Conservation (phyloP, 1,139 yeast species). For the Pichia sp. region DNA sequence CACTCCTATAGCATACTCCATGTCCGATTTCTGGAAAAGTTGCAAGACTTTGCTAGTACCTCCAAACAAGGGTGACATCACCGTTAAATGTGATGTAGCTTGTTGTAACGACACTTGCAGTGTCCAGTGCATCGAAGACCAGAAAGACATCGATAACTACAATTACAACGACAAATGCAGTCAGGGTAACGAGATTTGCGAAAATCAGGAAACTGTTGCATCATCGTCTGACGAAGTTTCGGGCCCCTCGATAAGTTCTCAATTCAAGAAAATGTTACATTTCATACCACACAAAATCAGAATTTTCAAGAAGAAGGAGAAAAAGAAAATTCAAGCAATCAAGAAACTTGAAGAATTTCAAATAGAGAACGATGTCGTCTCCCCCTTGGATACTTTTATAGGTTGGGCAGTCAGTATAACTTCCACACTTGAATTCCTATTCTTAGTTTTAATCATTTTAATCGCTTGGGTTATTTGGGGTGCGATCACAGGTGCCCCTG, state of each 20-base stretch:
- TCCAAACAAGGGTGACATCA: slow-evolving; percentile 8
- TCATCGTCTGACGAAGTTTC: not conserved
- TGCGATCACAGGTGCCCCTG: slow-evolving; percentile 26
- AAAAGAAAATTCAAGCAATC: not conserved
- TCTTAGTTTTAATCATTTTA: slow-evolving; percentile 24
- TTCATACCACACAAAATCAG: not conserved
- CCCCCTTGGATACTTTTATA: slow-evolving; percentile 16
- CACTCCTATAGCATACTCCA: no score
- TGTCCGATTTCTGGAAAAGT: not conserved
- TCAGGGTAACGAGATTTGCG: not conserved
- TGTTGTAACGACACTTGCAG: not conserved
- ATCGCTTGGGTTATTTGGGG: slow-evolving; percentile 31
- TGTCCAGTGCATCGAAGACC: not conserved
- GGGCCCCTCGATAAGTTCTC: not conserved
- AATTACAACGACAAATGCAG: not conserved
- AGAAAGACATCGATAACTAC: not conserved
- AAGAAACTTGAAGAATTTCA: slow-evolving; percentile 5
- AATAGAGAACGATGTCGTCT: slow-evolving; percentile 9
- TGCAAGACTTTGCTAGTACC: slow-evolving; percentile 4
- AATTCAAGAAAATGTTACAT: not conserved
- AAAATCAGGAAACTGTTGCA: not conserved
- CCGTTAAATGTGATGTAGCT: slow-evolving; percentile 3
- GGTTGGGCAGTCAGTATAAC: slow-evolving; percentile 20
- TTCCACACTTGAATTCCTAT: slow-evolving; percentile 27
- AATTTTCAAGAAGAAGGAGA: not conserved